These are phyloP conservation scores for Capsella rubella DNA, from an alignment of 441 rosid genomes.

Conservation along the genomic window DNA sequence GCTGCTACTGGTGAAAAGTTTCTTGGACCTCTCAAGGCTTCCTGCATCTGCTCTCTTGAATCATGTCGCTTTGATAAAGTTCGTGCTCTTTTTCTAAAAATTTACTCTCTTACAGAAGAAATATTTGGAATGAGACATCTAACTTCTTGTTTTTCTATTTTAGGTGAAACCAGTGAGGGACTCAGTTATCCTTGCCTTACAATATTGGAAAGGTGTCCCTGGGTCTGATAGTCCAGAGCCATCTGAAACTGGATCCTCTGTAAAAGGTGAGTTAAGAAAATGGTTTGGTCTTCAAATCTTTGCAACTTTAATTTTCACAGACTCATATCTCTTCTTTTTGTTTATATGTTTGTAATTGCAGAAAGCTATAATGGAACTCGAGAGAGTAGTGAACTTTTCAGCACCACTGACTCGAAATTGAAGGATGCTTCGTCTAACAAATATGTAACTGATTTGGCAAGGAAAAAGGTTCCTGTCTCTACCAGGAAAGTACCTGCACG, in stretches of 20 bases:
- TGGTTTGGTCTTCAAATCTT: slow-evolving; percentile 1
- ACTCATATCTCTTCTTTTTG: slow-evolving; percentile 24
- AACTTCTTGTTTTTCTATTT: slow-evolving; percentile 34
- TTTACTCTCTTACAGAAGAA: slow-evolving; percentile 22
- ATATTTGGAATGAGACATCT: slow-evolving; percentile 19
- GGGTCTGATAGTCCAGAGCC: slow-evolving; percentile 69
- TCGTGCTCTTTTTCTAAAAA: slow-evolving; percentile 9
- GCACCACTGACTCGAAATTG: slow-evolving; percentile 55
- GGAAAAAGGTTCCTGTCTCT: slow-evolving; percentile 64
- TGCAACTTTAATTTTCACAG: background rate
- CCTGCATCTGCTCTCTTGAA: slow-evolving; percentile 78
- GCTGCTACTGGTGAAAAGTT: slow-evolving; percentile 74
- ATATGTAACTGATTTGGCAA: slow-evolving; percentile 54
- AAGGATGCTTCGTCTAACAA: slow-evolving; percentile 58
- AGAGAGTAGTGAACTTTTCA: slow-evolving; percentile 62
- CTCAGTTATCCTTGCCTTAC: slow-evolving; percentile 70
- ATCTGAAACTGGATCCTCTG: slow-evolving; percentile 80
- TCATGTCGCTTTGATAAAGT: slow-evolving; percentile 98
- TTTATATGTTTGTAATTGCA: slow-evolving; percentile 40
- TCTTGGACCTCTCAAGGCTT: slow-evolving; percentile 71
- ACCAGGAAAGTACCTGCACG: slow-evolving; percentile 53
- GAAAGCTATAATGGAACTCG: slow-evolving; percentile 67
- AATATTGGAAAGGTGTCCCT: slow-evolving; percentile 77
- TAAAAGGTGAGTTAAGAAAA: slow-evolving; percentile 64
- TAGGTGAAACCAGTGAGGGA: slow-evolving; percentile 98